These are phyloP conservation scores for Annulohypoxylon truncatum DNA, from an alignment of 2,329 filamentous ascomycete species.

Conservation along the genomic window DNA sequence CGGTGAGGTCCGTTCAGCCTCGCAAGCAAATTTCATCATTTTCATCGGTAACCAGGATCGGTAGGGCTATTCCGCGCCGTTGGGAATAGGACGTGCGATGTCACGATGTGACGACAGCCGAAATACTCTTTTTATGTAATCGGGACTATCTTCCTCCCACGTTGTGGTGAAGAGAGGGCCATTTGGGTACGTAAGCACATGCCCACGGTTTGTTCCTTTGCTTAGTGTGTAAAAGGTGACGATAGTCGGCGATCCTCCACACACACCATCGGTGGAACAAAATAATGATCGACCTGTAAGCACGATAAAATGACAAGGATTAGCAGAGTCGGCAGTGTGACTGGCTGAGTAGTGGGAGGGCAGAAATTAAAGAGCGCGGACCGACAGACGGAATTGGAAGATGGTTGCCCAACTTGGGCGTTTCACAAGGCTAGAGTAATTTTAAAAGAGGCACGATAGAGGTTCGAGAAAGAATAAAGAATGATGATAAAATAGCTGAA, in stretches of 20 bases:
- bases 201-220: conserved; percentile 15
- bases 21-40: background rate
- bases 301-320: conserved; percentile 21
- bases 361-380: conserved; percentile 23
- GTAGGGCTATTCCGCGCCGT: conserved; percentile 2
- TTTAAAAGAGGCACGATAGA: conserved; percentile 9
- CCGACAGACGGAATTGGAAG: conserved; percentile 21
- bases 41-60: background rate
- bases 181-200: background rate
- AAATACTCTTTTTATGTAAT: conserved; percentile 6
- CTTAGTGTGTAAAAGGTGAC: conserved; percentile 4
- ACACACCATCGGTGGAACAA: conserved; percentile 26
- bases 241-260: conserved; percentile 32
- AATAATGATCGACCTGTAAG: conserved; percentile 36
- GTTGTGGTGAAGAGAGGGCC: conserved; percentile 13
- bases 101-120: conserved; percentile 32
- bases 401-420: conserved; percentile 5
- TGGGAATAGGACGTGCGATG: conserved; percentile 22
- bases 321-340: background rate
- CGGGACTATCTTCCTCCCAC: conserved; percentile 9
- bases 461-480: conserved; percentile 26
- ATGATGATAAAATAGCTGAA: background rate
- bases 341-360: conserved; percentile 6
- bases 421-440: conserved; percentile 29
- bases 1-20: conserved; percentile 14